phyloP scores from a whole-genome alignment of 106 monocot species.

The Phalaenopsis aphrodite region DNA sequence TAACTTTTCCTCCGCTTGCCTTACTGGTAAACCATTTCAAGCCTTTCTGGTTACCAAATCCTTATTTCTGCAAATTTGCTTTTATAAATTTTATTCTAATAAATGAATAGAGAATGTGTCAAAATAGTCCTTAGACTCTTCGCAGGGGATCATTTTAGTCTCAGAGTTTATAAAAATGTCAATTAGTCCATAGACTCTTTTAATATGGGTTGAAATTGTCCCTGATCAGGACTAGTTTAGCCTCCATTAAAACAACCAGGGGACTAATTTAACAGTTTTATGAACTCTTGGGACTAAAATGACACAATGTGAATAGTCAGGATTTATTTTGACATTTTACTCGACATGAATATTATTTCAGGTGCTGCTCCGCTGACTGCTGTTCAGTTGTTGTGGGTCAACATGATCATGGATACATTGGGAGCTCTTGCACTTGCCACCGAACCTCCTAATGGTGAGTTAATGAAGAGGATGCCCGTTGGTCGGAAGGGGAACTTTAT shows the following conservation, averaged over 20 bases:
- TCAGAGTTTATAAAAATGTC: no score
- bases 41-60: neutral
- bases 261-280: no score
- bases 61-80: neutral
- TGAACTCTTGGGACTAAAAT: no score
- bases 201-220: no score
- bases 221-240: no score
- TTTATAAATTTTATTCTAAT: conserved; percentile 1
- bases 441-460: conserved; percentile 73
- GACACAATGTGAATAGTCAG: no score
- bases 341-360: conserved; percentile 9
- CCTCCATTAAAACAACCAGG: no score
- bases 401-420: conserved; percentile 98
- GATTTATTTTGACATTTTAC: no score
- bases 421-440: conserved; percentile 96
- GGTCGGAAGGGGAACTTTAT: conserved; percentile 87
- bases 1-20: conserved; percentile 90
- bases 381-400: conserved; percentile 93
- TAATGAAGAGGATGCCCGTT: conserved; percentile 83
- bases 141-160: no score
- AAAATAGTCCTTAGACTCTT: no score
- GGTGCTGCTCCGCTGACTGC: conserved; percentile 91
- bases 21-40: conserved; percentile 44
- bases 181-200: no score
- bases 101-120: neutral